A percentile compares a stretch with the other conserved stretches of the same genome.
phyloP scores from a whole-genome alignment of 352 stramenopile species.

The Phytophthora ohioensis region DNA sequence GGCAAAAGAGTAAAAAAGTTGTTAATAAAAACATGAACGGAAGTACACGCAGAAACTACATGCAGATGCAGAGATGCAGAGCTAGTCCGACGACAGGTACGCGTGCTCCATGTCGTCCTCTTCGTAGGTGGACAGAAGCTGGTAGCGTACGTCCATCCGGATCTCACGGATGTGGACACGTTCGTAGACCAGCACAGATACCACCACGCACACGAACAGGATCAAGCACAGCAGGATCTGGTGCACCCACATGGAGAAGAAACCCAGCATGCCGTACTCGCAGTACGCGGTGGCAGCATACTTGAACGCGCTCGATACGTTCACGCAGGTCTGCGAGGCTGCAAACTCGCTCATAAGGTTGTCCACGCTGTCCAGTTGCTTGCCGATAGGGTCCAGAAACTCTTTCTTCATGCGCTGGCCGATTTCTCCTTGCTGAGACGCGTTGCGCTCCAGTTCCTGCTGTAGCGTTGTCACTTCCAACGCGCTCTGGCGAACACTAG shows the following conservation, averaged over 20 bases:
- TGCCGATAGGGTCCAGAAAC: constrained; percentile 76
- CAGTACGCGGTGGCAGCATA: constrained; percentile 71
- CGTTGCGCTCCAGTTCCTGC: constrained; percentile 61
- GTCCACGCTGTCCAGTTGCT: constrained; percentile 51
- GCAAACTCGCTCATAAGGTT: constrained; percentile 45
- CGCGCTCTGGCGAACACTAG: constrained; percentile 46
- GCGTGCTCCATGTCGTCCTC: constrained; percentile 85
- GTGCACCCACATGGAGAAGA: constrained; percentile 89
- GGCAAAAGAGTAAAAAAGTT: constrained; percentile 12
- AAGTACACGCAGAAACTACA: constrained; percentile 26
- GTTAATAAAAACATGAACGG: constrained; percentile 30
- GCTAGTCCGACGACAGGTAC: constrained; percentile 75
- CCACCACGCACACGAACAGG: constrained; percentile 76
- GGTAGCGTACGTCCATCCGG: constrained; percentile 68
- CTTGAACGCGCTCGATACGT: constrained; percentile 52
- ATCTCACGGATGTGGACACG: constrained; percentile 74
- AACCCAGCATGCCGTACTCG: constrained; percentile 83
- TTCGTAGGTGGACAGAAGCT: constrained; percentile 82
- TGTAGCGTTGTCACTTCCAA: constrained; percentile 47
- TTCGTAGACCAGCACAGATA: constrained; percentile 82
- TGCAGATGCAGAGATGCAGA: constrained; percentile 20
- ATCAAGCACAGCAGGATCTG: constrained; percentile 84
- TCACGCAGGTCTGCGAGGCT: constrained; percentile 57
- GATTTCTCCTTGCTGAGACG: constrained; percentile 53
- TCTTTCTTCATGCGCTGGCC: constrained; percentile 74